Evolutionary conservation across 2,329 filamentous ascomycete genomes (phyloP).

Genomic region (Piedraia hortae): DNA sequence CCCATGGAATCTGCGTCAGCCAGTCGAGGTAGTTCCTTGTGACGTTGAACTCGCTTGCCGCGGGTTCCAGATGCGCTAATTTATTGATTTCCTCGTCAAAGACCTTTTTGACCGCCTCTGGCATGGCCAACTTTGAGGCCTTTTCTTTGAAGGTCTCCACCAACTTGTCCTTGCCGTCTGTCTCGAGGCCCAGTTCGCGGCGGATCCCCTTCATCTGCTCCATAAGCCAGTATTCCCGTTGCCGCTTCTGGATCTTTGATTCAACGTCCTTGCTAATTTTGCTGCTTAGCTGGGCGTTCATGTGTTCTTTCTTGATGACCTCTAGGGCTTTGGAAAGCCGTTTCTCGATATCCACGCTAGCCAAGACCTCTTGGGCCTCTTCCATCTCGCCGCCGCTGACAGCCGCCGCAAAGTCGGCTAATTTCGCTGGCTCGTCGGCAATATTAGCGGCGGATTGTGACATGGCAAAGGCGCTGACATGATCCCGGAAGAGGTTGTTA

Average conservation of each 20-base stretch:
- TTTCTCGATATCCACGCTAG: slow-evolving; percentile 72
- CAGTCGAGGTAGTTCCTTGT: slow-evolving; percentile 96
- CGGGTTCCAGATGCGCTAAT: slow-evolving; percentile 77
- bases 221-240: slow-evolving; percentile 95
- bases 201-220: slow-evolving; percentile 99
- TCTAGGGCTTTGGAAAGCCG: slow-evolving; percentile 74
- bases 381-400: slow-evolving; percentile 85
- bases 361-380: slow-evolving; percentile 76
- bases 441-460: slow-evolving; percentile 87
- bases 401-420: slow-evolving; percentile 89
- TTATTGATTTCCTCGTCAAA: slow-evolving; percentile 98
- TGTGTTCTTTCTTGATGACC: slow-evolving; percentile 89
- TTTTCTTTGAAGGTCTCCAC: slow-evolving; percentile 96
- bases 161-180: slow-evolving; percentile 91
- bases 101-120: slow-evolving; percentile 82
- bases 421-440: slow-evolving; percentile 74
- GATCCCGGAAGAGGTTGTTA: slow-evolving; percentile 86
- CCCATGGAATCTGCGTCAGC: slow-evolving; percentile 96
- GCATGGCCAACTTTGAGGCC: slow-evolving; percentile 81
- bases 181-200: slow-evolving; percentile 82
- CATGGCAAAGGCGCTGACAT: slow-evolving; percentile 91
- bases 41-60: slow-evolving; percentile 94
- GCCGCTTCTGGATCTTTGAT: slow-evolving; percentile 85
- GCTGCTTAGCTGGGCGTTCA: slow-evolving; percentile 88
- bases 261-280: slow-evolving; percentile 98